phyloP scores from a whole-genome alignment of 345 rosid genomes.

The Zanthoxylum bungeanum region DNA sequence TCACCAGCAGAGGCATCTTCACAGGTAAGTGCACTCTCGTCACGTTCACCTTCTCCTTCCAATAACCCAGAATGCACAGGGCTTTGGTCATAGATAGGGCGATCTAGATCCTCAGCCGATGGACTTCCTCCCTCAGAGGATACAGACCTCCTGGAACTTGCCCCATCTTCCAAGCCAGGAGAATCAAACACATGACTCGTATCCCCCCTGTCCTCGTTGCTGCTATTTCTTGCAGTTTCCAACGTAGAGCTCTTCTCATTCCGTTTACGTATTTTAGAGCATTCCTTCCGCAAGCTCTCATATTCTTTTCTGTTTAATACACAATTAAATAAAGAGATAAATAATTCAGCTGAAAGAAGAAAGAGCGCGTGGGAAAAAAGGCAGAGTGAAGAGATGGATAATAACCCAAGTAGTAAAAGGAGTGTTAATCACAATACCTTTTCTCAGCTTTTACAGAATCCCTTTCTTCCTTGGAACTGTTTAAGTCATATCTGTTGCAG shows the following conservation, averaged over 20 bases:
- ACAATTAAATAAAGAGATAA: slow-evolving; percentile 1
- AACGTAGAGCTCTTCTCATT: slow-evolving; percentile 34
- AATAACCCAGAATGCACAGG: slow-evolving; percentile 20
- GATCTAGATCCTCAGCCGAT: slow-evolving; percentile 28
- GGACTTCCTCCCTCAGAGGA: slow-evolving; percentile 23
- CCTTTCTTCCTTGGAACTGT: slow-evolving; percentile 70
- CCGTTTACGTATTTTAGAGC: slow-evolving; percentile 39
- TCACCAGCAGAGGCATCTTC: slow-evolving; percentile 49
- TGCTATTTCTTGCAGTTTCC: slow-evolving; percentile 35
- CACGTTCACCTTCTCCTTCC: slow-evolving; percentile 35
- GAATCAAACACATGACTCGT: slow-evolving; percentile 49
- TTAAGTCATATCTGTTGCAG: slow-evolving; percentile 58
- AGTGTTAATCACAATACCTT: slow-evolving; percentile 37
- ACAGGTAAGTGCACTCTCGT: slow-evolving; percentile 40
- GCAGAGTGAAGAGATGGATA: not conserved
- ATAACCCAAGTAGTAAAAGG: not conserved
- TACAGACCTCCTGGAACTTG: slow-evolving; percentile 31
- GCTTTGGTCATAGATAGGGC: slow-evolving; percentile 10
- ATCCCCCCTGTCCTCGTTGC: slow-evolving; percentile 37
- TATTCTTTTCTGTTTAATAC: slow-evolving; percentile 59
- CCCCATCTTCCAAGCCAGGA: slow-evolving; percentile 37
- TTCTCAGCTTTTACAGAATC: slow-evolving; percentile 45
- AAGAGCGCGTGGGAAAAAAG: not conserved
- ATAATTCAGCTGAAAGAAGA: not conserved
- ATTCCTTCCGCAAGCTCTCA: slow-evolving; percentile 59